Base-by-base conservation (phyloP, 2,329 filamentous ascomycete species). In the Pyricularia sp. region DNA sequence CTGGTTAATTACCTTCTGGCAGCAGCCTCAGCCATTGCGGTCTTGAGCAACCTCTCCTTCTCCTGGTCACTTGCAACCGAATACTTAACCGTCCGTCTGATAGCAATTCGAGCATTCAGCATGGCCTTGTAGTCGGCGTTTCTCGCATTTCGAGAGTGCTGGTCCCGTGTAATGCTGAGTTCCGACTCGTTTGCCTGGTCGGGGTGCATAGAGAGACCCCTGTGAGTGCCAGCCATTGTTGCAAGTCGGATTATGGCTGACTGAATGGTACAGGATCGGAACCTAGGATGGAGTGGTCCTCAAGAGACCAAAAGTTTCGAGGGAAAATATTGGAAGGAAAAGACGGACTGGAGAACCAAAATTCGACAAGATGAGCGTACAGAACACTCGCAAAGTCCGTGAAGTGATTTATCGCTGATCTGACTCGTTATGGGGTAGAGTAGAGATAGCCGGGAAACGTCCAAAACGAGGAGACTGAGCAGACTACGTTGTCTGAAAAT, bases 71-170 rank as follows among this genome's bases (percentile, higher is more conserved):
- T 64, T 11, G 71, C 71, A 7, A 3, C 4, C 12, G 14, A 31
- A 42, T 67, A 72, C 30, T 63, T 68, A 6, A 50, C 26, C 42
- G 71, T 69, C 31, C 28, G 11, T 66, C 67, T 65, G 61, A 70
- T 59, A 20, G 28, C 23, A 26, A 67, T 68, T 50, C 70, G 69
- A 5, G 67, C 55, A 31, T 71, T 58, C 33, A 71, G 17, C 68
- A 72, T 68, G 5, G 71, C 71, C 69, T 71, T 72, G 70, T 71
- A 70, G 69, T 72, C 71, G 5, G 71, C 70, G 9, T 64, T 69
- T 4, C 69, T 70, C 4, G 71, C 70, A 6, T 64, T 68, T 3
- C 65, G 66, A 11, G 69, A 63, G 25, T 63, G 59, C 14, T 63
- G 59, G 23, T 17, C 59, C 17, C 59, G 26, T 28, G 28, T 14